Base-by-base conservation (phyloP, 345 rosid species). In the Rhodamnia rubescens region DNA sequence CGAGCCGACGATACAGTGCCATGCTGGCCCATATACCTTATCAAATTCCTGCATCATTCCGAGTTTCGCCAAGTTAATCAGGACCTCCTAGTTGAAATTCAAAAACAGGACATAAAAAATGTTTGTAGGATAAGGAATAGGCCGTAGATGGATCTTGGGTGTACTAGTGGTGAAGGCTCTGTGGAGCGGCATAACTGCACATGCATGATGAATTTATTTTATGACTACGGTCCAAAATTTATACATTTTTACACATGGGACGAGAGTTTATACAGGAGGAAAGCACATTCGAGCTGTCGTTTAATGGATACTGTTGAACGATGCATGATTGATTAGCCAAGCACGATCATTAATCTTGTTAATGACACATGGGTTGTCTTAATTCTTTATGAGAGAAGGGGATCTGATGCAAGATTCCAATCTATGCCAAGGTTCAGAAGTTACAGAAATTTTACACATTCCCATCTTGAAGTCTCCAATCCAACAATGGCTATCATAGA, bases 1-100 rank as follows among this genome's bases (percentile, higher is more conserved):
- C 86, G 93, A 91, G 13, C 98, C 99, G 88, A 96, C 98, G 4
- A 96, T 95, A 90, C 99, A 96, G 87, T 96, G 99, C 99, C 99
- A 96, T 61, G 99, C 96, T 81, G 99, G 96, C 57, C 99, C 98
- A 89, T 95, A 96, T 83, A 88, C 93, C 88, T 95, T 93, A 84
- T 96, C 99, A 82, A 96, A 96, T 84, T 96, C 99, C 98, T 95
- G 95, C 92, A 5, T 7, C 15, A 1, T 51, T 9, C n/a, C 22
- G 21, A 6, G 7, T 51, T 27, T 49, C 83, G 8, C 8, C 32
- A 11, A 50, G 16, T 53, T 8, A 54, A 51, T 53, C 7, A 1
- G 1, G 44, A 32, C 16, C 16, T 18, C 29, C 24, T 16, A 64
- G 4, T 64, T 16, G 44, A 64, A 32, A 64, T 64, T 8, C 2